Conservation (phyloP, 116 monocot species). For the Zostera marina region DNA sequence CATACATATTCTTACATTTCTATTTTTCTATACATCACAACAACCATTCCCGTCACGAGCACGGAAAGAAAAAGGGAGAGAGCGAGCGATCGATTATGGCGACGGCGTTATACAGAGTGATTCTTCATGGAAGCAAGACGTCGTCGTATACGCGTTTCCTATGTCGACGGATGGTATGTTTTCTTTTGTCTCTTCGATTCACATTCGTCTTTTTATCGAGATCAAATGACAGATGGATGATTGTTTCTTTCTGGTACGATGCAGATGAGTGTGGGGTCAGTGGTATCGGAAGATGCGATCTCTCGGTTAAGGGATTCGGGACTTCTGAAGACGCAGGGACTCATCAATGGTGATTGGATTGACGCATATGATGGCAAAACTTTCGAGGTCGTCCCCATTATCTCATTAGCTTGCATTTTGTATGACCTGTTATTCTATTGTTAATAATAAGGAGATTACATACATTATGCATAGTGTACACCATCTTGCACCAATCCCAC, state of each 20-base stretch:
- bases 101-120: background rate
- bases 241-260: background rate
- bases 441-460: too few relatives aligned
- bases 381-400: constrained; percentile 33
- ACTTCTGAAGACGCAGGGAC: constrained; percentile 52
- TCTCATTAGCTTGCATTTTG: too few relatives aligned
- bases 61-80: background rate
- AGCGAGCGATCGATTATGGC: background rate
- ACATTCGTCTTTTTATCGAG: too few relatives aligned
- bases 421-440: too few relatives aligned
- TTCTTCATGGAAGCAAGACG: background rate
- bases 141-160: background rate
- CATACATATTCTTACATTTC: too few relatives aligned
- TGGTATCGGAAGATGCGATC: constrained; percentile 25
- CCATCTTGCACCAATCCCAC: too few relatives aligned
- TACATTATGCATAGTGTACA: too few relatives aligned
- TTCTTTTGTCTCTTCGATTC: background rate
- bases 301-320: constrained; percentile 43
- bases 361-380: constrained; percentile 90
- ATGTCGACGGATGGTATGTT: background rate
- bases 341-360: constrained; percentile 72
- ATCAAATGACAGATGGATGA: background rate
- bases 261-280: constrained; percentile 51
- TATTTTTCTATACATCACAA: too few relatives aligned
- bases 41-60: background rate